Evolutionary conservation across 2,329 filamentous ascomycete genomes (phyloP).

Genomic region (Clonostachys chloroleuca): DNA sequence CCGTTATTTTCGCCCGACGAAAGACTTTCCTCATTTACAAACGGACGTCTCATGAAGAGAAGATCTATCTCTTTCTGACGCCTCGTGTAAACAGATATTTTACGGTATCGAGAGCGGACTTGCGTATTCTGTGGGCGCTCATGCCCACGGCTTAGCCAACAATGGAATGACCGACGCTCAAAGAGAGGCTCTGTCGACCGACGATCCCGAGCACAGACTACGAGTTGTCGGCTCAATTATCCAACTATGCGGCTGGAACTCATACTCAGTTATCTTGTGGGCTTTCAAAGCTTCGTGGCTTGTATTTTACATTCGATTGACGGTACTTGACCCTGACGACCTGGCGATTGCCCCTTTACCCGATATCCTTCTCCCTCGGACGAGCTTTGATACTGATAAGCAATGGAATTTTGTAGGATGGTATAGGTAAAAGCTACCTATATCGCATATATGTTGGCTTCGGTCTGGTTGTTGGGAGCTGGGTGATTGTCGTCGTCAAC

Average conservation of each 20-base stretch:
- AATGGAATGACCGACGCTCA: conserved; percentile 50
- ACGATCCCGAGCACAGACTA: conserved; percentile 36
- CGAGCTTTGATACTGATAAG: no score
- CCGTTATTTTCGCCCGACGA: neutral
- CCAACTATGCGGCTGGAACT: conserved; percentile 50
- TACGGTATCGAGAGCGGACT: conserved; percentile 45
- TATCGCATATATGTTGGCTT: conserved; percentile 45
- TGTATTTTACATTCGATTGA: conserved; percentile 52
- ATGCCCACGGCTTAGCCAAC: conserved; percentile 47
- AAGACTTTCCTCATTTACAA: no score
- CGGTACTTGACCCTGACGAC: conserved; percentile 22
- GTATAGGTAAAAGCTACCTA: conserved; percentile 24
- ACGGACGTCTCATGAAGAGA: no score
- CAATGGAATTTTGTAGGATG: no score
- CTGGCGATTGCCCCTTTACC: no score
- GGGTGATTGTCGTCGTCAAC: conserved; percentile 40
- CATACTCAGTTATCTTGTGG: conserved; percentile 50
- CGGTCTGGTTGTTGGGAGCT: conserved; percentile 40
- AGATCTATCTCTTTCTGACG: no score
- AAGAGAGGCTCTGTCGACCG: conserved; percentile 34
- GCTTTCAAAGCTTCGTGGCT: conserved; percentile 51
- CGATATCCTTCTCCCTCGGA: no score
- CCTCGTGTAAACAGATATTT: conserved; percentile 12
- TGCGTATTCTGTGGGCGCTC: conserved; percentile 44
- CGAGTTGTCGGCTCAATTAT: conserved; percentile 44